These are phyloP conservation scores for Coccomyxa subellipsoidea DNA, from an alignment of 163 green algal species.

Conservation along the genomic window DNA sequence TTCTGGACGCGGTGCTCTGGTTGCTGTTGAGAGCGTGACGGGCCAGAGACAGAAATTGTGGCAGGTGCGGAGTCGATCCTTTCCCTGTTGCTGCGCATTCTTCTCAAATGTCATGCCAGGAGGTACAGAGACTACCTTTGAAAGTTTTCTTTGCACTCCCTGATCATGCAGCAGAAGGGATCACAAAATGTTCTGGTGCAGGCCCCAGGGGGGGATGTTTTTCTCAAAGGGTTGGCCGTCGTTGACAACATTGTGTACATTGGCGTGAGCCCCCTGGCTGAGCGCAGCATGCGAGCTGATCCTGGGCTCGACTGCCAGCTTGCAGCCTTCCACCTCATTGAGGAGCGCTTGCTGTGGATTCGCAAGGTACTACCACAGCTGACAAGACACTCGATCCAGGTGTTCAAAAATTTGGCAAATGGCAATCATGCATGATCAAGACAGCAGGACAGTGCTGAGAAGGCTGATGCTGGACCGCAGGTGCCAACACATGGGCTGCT, in stretches of 20 bases:
- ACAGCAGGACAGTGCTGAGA: not conserved
- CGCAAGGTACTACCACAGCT: too few relatives aligned
- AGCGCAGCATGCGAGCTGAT: slow-evolving; percentile 31
- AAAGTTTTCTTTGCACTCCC: not conserved
- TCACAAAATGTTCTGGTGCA: slow-evolving; percentile 1
- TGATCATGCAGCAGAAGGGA: not conserved
- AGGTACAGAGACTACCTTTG: not conserved
- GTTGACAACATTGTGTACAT: slow-evolving; percentile 77
- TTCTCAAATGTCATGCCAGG: not conserved
- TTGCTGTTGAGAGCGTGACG: not conserved
- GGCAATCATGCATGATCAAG: not conserved
- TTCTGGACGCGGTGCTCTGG: slow-evolving; percentile 13
- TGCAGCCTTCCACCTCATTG: slow-evolving; percentile 54
- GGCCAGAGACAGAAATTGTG: not conserved
- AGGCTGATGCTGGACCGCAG: slow-evolving; percentile 8
- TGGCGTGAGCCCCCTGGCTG: slow-evolving; percentile 30
- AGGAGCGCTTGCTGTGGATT: slow-evolving; percentile 47
- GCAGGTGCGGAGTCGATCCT: not conserved
- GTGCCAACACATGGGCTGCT: slow-evolving; percentile 65
- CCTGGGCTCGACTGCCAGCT: slow-evolving; percentile 45
- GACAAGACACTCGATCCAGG: too few relatives aligned
- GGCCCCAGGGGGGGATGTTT: slow-evolving; percentile 23
- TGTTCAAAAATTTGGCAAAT: too few relatives aligned
- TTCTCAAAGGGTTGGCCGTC: slow-evolving; percentile 70
- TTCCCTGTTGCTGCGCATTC: not conserved